Evolutionary conservation across 116 monocot species (phyloP).

Genomic region (Trichopus zeylanicus): DNA sequence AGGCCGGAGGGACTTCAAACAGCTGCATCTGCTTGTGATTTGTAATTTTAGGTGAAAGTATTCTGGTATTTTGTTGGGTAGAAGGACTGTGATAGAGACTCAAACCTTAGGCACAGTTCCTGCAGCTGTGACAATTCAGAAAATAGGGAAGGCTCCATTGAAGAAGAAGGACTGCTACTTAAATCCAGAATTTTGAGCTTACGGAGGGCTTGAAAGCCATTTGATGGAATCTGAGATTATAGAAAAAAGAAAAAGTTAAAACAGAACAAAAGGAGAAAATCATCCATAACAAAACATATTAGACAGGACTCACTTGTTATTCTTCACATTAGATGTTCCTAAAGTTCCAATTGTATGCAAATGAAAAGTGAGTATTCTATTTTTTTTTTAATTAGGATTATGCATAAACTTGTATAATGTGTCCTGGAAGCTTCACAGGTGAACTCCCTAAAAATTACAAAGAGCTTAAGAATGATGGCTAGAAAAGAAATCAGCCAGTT

Average conservation of each 20-base stretch:
- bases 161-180: conserved; percentile 58
- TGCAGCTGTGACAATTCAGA: conserved; percentile 47
- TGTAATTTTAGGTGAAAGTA: conserved; percentile 9
- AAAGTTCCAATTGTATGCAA: too few relatives aligned
- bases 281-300: too few relatives aligned
- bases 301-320: too few relatives aligned
- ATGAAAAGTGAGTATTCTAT: too few relatives aligned
- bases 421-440: not conserved
- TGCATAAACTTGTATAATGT: too few relatives aligned
- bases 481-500: not conserved
- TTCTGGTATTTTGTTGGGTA: not conserved
- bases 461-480: not conserved
- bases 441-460: not conserved
- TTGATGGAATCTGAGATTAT: conserved; percentile 54
- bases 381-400: too few relatives aligned
- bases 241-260: conserved; percentile 1
- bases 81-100: not conserved
- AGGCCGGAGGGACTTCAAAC: conserved; percentile 38
- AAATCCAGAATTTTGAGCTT: conserved; percentile 84
- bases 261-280: not conserved
- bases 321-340: too few relatives aligned
- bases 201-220: conserved; percentile 40
- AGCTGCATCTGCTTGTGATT: conserved; percentile 64
- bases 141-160: conserved; percentile 45
- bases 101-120: conserved; percentile 83